Base-by-base conservation (phyloP, 2,329 filamentous ascomycete species). In the Alternaria ventricosa region DNA sequence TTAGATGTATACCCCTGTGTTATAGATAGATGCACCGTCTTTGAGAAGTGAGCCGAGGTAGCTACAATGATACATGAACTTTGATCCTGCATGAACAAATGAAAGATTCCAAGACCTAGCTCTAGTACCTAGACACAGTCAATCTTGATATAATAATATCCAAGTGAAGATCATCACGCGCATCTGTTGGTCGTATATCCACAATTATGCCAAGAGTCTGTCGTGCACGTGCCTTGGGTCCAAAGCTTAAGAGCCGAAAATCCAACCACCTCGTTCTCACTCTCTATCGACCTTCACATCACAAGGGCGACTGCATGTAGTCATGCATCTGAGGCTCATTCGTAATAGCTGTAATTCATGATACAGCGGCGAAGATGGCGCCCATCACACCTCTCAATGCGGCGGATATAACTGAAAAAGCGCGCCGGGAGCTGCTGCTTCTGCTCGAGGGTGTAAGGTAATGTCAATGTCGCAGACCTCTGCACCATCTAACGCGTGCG, bases 401-500 rank as follows among this genome's bases (percentile, higher is more conserved):
- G 64, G 88, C 92, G 72, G 89, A 93, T 76, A 89, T 96, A 79
- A 89, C 87, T 75, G 90, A 92, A 69, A 93, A 92, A 82, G 92
- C 94, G 70, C 91, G 94, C 66, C 94, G 94, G 80, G 93, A 97
- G 79, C 86, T 99, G 70, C 87, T 99, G 71, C 90, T 91, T 82
- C 89, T 98, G 73, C 90, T 99, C 66, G 95, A 98, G 87, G 91
- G 92, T 81, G 96, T 99, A 91, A 88, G 94, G 92, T 83, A 83
- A 81, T 79, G 72, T 75, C 69, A 69, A 61, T 57, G 58, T 67
- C 62, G 67, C 69, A 69, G 61, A 62, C 51, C 49, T 63, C 66
- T 58, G 69, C 74, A 73, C 61, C 69, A 66, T 64, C 80, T 82
- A 64, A 83, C 63, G 61, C 18, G 12, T 65, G 57, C 47, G 22